Conservation (phyloP, 2,329 filamentous ascomycete genomes). For the Colletotrichum tropicale region DNA sequence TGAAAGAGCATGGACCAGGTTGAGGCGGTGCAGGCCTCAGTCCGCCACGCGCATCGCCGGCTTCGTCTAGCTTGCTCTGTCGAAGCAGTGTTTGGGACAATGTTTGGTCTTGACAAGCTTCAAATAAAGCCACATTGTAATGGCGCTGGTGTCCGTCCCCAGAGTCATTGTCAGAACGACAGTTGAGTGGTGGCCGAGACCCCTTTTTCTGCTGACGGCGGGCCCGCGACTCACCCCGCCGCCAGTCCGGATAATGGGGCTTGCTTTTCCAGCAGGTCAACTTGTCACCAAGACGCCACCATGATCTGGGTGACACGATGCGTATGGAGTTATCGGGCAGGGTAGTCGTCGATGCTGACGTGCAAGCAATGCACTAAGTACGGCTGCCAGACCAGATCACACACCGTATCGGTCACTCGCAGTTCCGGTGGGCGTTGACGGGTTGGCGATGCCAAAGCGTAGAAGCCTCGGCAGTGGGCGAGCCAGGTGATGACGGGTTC, state of each 20-base stretch:
- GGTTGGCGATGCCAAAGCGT: background rate
- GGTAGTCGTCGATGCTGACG: background rate
- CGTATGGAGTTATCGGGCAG: background rate
- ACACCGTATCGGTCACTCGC: background rate
- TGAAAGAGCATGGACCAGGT: constrained; percentile 16
- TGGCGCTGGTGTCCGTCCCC: background rate
- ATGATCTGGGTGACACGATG: background rate
- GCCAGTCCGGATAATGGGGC: background rate
- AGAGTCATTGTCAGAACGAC: background rate
- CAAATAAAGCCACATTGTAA: background rate
- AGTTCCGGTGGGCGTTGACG: background rate
- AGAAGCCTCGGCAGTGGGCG: background rate
- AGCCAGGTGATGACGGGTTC: background rate
- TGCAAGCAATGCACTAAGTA: background rate
- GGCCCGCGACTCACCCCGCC: background rate
- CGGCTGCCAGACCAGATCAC: background rate
- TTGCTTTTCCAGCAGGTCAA: background rate
- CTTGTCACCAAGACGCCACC: background rate
- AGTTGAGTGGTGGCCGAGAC: background rate
- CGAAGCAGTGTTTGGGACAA: background rate
- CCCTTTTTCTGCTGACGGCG: constrained; percentile 3
- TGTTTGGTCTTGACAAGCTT: constrained; percentile 1
- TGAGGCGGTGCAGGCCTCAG: constrained; percentile 4
- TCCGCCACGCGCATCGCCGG: background rate
- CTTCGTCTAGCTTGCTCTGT: background rate